These are phyloP conservation scores for Conoideocrella luteorostrata DNA, from an alignment of 2,329 filamentous ascomycete genomes.

Conservation along the genomic window DNA sequence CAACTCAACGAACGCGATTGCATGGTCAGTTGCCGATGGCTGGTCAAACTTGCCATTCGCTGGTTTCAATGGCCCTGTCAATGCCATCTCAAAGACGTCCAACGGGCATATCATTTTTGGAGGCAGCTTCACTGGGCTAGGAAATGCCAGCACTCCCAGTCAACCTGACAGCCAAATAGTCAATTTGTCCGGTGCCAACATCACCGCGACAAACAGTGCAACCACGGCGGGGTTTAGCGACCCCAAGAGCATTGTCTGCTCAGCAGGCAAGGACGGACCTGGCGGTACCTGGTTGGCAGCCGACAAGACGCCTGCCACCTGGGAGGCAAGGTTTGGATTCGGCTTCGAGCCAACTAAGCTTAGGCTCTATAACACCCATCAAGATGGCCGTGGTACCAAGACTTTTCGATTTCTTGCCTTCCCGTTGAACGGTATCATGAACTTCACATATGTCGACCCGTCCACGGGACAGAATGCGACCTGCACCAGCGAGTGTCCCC, in stretches of 20 bases:
- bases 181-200: slow-evolving; percentile 73
- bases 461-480: slow-evolving; percentile 57
- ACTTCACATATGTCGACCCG: slow-evolving; percentile 83
- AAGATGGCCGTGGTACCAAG: slow-evolving; percentile 78
- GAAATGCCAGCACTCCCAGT: slow-evolving; percentile 66
- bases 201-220: slow-evolving; percentile 60
- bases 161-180: slow-evolving; percentile 70
- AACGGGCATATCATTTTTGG: slow-evolving; percentile 89
- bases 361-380: slow-evolving; percentile 79
- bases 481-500: slow-evolving; percentile 80
- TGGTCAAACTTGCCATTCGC: slow-evolving; percentile 83
- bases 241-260: slow-evolving; percentile 76
- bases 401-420: slow-evolving; percentile 81
- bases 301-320: slow-evolving; percentile 70
- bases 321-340: slow-evolving; percentile 77
- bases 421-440: slow-evolving; percentile 89
- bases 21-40: slow-evolving; percentile 61
- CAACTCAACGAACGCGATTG: slow-evolving; percentile 84
- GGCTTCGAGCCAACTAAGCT: slow-evolving; percentile 83
- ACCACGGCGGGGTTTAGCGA: slow-evolving; percentile 61
- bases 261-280: slow-evolving; percentile 56
- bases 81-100: slow-evolving; percentile 71
- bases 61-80: slow-evolving; percentile 90
- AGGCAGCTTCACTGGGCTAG: slow-evolving; percentile 80
- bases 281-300: slow-evolving; percentile 73